Conservation (phyloP, 495 filamentous ascomycete species). For the Neurospora pannonica region DNA sequence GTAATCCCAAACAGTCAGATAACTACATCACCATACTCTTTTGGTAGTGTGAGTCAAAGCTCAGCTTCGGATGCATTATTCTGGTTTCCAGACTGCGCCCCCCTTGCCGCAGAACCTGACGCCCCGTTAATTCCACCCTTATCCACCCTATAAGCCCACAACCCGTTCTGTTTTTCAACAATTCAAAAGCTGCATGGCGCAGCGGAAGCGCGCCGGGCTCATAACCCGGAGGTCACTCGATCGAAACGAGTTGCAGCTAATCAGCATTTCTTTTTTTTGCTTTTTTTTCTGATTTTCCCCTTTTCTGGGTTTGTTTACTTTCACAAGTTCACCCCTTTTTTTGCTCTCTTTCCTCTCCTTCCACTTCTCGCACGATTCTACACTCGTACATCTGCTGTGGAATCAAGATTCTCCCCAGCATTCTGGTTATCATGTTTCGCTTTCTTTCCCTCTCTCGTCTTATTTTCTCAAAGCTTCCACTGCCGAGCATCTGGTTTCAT, state of each 20-base stretch:
- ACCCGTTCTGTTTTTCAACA: neutral
- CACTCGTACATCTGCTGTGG: neutral
- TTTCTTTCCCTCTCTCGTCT: neutral
- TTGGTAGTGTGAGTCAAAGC: neutral
- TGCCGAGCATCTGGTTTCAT: neutral
- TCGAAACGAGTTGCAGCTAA: slow-evolving; percentile 17
- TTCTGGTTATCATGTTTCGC: too few relatives aligned
- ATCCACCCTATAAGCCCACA: neutral
- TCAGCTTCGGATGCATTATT: neutral
- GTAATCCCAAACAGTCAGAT: neutral
- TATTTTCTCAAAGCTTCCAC: neutral
- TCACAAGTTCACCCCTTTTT: neutral
- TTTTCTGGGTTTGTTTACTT: neutral
- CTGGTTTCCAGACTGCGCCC: neutral
- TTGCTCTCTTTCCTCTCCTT: neutral
- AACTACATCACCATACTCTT: neutral
- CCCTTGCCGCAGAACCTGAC: neutral
- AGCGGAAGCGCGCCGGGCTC: slow-evolving; percentile 17
- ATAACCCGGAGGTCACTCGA: slow-evolving; percentile 17
- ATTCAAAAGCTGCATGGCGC: slow-evolving; percentile 9
- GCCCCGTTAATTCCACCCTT: neutral
- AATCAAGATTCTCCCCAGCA: neutral
- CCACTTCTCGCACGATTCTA: neutral
- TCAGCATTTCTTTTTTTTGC: neutral
- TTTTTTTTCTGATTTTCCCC: neutral